These are phyloP conservation scores for Amorphotheca resinae DNA, from an alignment of 495 filamentous ascomycete species.

Conservation along the genomic window DNA sequence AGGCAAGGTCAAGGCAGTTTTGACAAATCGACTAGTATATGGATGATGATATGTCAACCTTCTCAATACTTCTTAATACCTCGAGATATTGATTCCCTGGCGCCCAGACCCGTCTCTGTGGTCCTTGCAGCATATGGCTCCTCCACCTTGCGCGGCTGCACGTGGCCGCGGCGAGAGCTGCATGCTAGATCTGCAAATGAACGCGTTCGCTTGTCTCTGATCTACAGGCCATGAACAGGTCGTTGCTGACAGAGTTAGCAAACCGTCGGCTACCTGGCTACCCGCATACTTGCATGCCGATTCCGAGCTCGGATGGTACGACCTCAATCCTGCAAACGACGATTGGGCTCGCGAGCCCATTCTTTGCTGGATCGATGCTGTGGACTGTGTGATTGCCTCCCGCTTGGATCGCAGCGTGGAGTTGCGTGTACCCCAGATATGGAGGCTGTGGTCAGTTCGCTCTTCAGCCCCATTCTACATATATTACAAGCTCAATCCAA, in stretches of 20 bases:
- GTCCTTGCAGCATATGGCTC: constrained; percentile 4
- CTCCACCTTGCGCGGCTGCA: constrained; percentile 9
- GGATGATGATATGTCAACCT: neutral
- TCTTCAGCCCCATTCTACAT: neutral
- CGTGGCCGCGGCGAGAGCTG: constrained; percentile 3
- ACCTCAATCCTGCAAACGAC: constrained; percentile 10
- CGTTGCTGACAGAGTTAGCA: constrained; percentile 15
- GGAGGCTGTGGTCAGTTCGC: neutral
- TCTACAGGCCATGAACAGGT: neutral
- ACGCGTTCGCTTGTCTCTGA: constrained; percentile 12
- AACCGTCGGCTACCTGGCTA: constrained; percentile 14
- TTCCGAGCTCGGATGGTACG: constrained; percentile 9
- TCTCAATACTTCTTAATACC: constrained; percentile 1
- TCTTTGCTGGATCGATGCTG: neutral
- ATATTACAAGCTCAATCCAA: too few relatives aligned
- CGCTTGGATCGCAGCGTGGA: constrained; percentile 9
- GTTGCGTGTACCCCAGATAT: neutral
- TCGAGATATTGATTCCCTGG: neutral
- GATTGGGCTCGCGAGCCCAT: neutral
- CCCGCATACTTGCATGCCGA: constrained; percentile 10
- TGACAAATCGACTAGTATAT: neutral
- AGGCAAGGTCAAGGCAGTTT: constrained; percentile 2
- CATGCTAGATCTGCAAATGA: constrained; percentile 12
- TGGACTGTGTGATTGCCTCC: neutral
- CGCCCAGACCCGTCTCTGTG: neutral